Evolutionary conservation across 495 filamentous ascomycete genomes (phyloP).

Genomic region (Podospora sp.): DNA sequence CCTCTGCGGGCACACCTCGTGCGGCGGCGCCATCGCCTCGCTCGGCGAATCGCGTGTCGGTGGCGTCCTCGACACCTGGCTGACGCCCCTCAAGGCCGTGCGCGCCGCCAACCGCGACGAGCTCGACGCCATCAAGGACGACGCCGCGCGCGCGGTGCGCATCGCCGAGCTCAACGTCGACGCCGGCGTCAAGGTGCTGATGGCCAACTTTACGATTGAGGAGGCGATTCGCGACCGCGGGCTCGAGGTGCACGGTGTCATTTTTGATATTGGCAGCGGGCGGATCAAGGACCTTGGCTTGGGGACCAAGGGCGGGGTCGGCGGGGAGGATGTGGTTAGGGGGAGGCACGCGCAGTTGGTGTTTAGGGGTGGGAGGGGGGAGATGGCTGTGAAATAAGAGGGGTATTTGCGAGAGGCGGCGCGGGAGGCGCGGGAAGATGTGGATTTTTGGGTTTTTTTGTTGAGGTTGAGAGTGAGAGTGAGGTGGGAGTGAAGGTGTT

Average conservation of each 20-base stretch:
- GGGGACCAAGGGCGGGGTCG: conserved; percentile 43
- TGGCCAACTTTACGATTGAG: conserved; percentile 61
- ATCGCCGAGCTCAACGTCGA: conserved; percentile 72
- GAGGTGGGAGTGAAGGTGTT: neutral
- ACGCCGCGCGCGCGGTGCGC: conserved; percentile 51
- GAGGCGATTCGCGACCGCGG: conserved; percentile 70
- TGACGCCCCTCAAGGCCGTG: conserved; percentile 69
- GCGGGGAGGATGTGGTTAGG: conserved; percentile 39
- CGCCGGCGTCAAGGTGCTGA: conserved; percentile 63
- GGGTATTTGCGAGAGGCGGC: neutral
- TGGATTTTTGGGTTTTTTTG: neutral
- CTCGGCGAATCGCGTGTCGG: conserved; percentile 70
- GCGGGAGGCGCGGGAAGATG: neutral
- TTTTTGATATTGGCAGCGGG: conserved; percentile 69
- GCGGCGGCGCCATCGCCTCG: conserved; percentile 75
- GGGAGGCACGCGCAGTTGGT: conserved; percentile 55
- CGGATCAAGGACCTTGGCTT: conserved; percentile 59
- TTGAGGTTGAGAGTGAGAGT: neutral
- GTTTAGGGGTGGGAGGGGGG: conserved; percentile 43
- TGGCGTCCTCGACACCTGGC: conserved; percentile 78
- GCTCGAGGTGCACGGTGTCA: conserved; percentile 69
- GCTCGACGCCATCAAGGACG: conserved; percentile 51
- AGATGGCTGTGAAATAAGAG: conserved; percentile 31
- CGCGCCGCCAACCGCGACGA: conserved; percentile 58
- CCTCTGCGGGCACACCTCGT: conserved; percentile 80